Base-by-base conservation (phyloP, 108 stramenopile species). In the Skeletonema menzelii region DNA sequence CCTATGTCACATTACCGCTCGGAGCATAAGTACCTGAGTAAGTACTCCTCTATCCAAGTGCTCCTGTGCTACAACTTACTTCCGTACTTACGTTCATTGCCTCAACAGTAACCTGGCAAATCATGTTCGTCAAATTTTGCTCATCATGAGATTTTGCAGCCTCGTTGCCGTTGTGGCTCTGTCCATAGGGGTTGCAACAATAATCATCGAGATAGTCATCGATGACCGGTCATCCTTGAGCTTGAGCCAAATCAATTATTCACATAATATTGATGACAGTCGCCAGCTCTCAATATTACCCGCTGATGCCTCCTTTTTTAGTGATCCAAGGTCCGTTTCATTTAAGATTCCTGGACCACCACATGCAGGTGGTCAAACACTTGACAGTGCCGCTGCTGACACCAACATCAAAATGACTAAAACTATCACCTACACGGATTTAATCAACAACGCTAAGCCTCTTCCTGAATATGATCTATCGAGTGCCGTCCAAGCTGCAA, bases 381-480 rank as follows among this genome's bases (percentile, higher is more conserved):
- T 37, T 42, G 40, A 42, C 4, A 15, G 40, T 42, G 15, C 14
- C 4, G 40, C 40, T 42, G 40, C 0, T 5, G 3, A 42, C 40
- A 42, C 14, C 2, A 42, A 42, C 35, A 35, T 0, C 4, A 6
- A 37, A 15, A 4, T 5, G 40, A 15, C 15, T 15, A n/a, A 42
- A n/a, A 22, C 8, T n/a, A 0, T 5, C 10, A 53, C 49, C 5
- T 53, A 53, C 49, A 53, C 10, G 7, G 49, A 53, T 22, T 7
- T 24, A 53, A 53, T 53, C 49, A 53, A 53, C 22, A 22, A 53
- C 19, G 49, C 59, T 35, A 8, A 31, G 5, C 61, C 44, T 11
- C 71, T 72, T 0, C 71, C 71, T 31, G 24, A 34, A 14, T 72
- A 55, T 17, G 44, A 22, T 27, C 62, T 72, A 24, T 22, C 46